Evolutionary conservation across 1,139 yeast species (phyloP), one percentile per base, ranked within the genome.

Genomic region (Yamadazyma sp.): DNA sequence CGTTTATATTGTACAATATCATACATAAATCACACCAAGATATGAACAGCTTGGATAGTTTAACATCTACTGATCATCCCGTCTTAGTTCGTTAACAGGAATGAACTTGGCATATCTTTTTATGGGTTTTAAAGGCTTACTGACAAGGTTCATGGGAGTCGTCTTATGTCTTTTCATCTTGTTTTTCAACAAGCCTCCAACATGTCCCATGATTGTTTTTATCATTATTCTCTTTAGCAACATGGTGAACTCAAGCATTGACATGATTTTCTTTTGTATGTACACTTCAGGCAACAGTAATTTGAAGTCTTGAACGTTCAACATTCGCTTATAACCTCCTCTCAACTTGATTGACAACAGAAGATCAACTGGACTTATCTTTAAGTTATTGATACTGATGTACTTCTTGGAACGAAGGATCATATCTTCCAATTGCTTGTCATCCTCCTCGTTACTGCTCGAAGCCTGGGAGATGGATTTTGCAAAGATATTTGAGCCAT

Each of bases 281-380:
- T 53, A 50, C 35, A 82, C 61, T 20, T 67, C 70, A 0, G 88
- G 89, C 41, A 83, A 57, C 20, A 65, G 63, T 33, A 83, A 61
- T 12, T 69, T 61, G 45, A 84, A 79, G 48, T 78, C 71, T 25
- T 78, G 71, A 3, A 84, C 88, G 53, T 83, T 83, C 39, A 81
- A 69, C 41, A 82, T 51, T 43, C 82, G 64, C 52, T 66, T 68
- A 27, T 73, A 66, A 0, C 89, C 88, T 28, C 55, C 60, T 34
- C 67, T 68, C 34, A 84, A 79, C 47, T 73, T 75, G 43, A 80
- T 74, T 3, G 88, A 80, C 17, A 83, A 70, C 59, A 70, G 69
- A 18, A 83, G 53, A 2, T 68, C 58, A 27, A 78, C 67, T 10
- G 78, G 67, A 38, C 67, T 64, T 14, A 82, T 51, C 16, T 57